Conservation (phyloP, 2,329 filamentous ascomycete species). For the Neofusicoccum cordaticola region DNA sequence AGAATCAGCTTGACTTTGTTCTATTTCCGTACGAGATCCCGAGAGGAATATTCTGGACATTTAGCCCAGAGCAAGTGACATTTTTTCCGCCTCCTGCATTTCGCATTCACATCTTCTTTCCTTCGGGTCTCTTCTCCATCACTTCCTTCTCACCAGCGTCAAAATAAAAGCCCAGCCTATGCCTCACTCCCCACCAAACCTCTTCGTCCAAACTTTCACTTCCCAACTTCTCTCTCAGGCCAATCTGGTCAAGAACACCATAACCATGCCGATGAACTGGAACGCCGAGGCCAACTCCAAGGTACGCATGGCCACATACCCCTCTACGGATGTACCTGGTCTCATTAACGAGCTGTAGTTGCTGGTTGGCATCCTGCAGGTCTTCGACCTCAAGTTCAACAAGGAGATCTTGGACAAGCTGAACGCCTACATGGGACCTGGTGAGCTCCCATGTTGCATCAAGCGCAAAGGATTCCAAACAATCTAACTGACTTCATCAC, state of each 20-base stretch:
- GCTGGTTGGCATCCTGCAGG: neutral
- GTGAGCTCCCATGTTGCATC: neutral
- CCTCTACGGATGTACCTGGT: neutral
- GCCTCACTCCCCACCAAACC: too few species aligned
- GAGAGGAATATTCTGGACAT: too few species aligned
- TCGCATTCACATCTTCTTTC: too few species aligned
- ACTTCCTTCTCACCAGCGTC: neutral
- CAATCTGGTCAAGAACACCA: neutral
- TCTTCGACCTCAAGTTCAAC: constrained; percentile 5
- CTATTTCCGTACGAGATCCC: too few species aligned
- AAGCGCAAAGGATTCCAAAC: neutral
- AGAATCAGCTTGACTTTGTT: too few species aligned
- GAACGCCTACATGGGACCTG: neutral
- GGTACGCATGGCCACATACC: neutral
- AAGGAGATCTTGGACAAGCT: neutral
- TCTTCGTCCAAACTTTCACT: neutral
- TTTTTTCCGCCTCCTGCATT: neutral
- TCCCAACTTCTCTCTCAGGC: neutral
- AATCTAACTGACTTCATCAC: neutral
- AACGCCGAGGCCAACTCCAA: neutral
- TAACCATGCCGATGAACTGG: neutral
- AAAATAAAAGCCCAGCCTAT: neutral
- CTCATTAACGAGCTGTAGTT: neutral
- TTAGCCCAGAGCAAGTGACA: too few species aligned
- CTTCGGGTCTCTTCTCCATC: neutral